Evolutionary conservation across 345 rosid species (phyloP).

Genomic region (Trapa bicornis): DNA sequence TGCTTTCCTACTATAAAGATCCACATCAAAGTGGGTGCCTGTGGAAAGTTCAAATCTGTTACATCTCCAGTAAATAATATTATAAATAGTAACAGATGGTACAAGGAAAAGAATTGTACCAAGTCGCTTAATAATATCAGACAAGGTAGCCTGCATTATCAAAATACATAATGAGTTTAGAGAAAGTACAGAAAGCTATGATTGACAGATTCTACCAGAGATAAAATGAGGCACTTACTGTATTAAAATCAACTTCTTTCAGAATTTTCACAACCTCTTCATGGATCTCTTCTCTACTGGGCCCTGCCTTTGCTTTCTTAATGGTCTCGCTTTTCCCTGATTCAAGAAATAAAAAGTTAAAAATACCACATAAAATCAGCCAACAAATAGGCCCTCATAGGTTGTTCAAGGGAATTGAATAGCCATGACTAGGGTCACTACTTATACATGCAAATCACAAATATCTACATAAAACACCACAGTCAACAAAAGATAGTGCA

Average conservation of each 20-base stretch:
- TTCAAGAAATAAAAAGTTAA: background rate
- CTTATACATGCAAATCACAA: background rate
- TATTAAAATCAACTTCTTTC: conserved; percentile 92
- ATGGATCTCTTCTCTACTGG: conserved; percentile 82
- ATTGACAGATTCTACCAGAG: conserved; percentile 4
- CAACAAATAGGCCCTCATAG: background rate
- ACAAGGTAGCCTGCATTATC: conserved; percentile 67
- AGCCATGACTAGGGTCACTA: background rate
- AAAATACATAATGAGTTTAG: background rate
- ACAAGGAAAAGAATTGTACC: conserved; percentile 30
- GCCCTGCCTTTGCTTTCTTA: conserved; percentile 58
- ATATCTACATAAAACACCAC: background rate
- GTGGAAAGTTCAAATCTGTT: conserved; percentile 8
- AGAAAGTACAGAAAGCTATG: background rate
- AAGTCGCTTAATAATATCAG: conserved; percentile 73
- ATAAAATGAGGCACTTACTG: conserved; percentile 36
- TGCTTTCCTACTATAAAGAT: conserved; percentile 66
- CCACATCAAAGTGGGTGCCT: conserved; percentile 68
- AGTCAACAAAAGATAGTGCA: background rate
- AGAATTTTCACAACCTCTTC: conserved; percentile 68
- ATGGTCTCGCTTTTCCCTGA: conserved; percentile 48
- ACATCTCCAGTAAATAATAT: conserved; percentile 3
- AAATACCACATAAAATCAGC: background rate
- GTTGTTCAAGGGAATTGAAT: background rate
- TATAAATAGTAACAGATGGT: background rate